Evolutionary conservation across 306 rosid genomes (phyloP), one percentile per base, ranked within the genome.

Genomic region (Quercus suber): DNA sequence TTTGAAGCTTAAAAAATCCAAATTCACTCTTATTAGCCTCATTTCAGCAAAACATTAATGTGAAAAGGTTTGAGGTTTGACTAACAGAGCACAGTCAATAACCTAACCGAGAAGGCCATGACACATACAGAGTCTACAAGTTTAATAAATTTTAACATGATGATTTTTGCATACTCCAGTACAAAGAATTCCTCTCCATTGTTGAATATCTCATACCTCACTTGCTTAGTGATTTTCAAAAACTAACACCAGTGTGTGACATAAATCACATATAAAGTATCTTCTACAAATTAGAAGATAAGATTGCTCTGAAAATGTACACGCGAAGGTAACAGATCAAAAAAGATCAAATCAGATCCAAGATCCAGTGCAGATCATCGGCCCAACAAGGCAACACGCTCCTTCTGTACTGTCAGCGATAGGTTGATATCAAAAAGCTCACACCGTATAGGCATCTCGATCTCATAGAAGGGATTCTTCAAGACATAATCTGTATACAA

Each of bases 391-490:
- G 92, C 89, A 75, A 91, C 97, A 70, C 91, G 94, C 33, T 95
- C 99, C 89, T 92, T 95, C 28, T 95, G 97, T 49, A 95, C 83
- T 33, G 94, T 94, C 82, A 86, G 92, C 2, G 90, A 78, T 15
- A 92, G 78, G 89, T 88, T 89, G 76, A 89, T 91, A 49, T 95
- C 99, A 25, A 92, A 95, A 76, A 92, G 98, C 85, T 95, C 99
- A 60, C 98, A 95, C 12, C 98, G 88, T 65, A 91, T 89, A 19
- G 99, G 98, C 99, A 95, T 95, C 92, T 95, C 99, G 95, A 95
- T 90, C 86, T 95, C 98, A 82, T 95, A 95, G 86, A 95, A 92
- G 11, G 98, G 99, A 58, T 92, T 95, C 94, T 95, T 95, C 90
- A 95, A 70, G 71, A 92, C 98, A 76, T 82, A 95, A 84, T 95